Evolutionary conservation across 495 filamentous ascomycete species (phyloP).

Genomic region (Penicillium bovifimosum): DNA sequence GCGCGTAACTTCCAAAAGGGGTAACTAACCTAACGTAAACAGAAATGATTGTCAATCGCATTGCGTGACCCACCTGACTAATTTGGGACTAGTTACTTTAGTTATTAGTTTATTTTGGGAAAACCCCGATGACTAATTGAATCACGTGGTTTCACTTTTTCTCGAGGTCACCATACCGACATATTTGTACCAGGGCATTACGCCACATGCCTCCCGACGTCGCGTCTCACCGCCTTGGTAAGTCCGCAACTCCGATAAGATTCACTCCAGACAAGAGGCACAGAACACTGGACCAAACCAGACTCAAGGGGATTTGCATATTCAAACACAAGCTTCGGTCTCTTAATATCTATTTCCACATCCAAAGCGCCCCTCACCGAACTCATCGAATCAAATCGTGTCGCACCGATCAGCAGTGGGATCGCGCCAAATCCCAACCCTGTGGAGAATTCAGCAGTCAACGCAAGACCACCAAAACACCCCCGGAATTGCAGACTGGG

Average conservation of each 20-base stretch:
- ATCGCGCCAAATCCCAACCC: conserved; percentile 1
- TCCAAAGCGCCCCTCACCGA: neutral
- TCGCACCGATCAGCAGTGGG: neutral
- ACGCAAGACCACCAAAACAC: neutral
- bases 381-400: neutral
- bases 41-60: too few species aligned
- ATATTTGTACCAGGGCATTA: too few species aligned
- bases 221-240: conserved; percentile 9
- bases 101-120: too few species aligned
- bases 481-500: neutral
- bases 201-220: too few species aligned
- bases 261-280: neutral
- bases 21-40: too few species aligned
- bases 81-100: too few species aligned
- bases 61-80: too few species aligned
- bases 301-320: neutral
- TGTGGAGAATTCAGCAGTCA: neutral
- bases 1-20: too few species aligned
- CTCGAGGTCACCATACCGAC: too few species aligned
- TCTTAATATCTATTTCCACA: neutral
- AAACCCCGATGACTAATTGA: too few species aligned
- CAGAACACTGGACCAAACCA: neutral
- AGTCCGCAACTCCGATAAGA: conserved; percentile 8
- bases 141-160: too few species aligned
- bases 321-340: neutral